phyloP scores from a whole-genome alignment of 2,329 filamentous ascomycete species.

The Alternaria sp. region DNA sequence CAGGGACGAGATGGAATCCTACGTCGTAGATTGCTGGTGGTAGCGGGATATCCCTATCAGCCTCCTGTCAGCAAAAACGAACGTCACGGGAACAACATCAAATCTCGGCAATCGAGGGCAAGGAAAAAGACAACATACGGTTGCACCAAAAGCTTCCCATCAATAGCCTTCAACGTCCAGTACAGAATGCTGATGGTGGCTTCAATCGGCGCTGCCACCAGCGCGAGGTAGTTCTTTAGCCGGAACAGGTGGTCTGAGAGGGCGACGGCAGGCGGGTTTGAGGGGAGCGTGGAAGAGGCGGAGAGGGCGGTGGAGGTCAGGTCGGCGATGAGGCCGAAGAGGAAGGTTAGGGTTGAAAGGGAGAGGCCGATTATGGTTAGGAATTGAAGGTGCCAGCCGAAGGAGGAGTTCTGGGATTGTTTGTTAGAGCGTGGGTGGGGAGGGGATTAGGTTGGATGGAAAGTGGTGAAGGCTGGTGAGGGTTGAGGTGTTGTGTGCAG shows the following conservation, averaged over 20 bases:
- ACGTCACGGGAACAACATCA: background rate
- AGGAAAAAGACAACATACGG: background rate
- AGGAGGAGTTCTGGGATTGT: constrained; percentile 58
- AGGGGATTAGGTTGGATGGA: too few species aligned
- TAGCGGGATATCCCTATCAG: constrained; percentile 31
- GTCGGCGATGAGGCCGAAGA: constrained; percentile 68
- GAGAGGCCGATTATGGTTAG: constrained; percentile 75
- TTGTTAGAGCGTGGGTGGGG: constrained; percentile 7
- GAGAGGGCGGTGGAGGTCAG: constrained; percentile 41
- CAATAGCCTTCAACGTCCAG: constrained; percentile 68
- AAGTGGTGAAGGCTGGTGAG: background rate
- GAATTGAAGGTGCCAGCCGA: constrained; percentile 74
- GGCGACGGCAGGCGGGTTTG: background rate
- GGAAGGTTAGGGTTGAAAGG: constrained; percentile 66
- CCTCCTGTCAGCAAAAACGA: background rate
- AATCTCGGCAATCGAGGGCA: background rate
- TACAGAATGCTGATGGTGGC: constrained; percentile 74
- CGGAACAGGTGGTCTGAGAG: constrained; percentile 63
- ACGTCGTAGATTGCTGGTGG: constrained; percentile 59
- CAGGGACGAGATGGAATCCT: constrained; percentile 60
- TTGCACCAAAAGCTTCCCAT: constrained; percentile 61
- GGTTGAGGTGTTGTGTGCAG: background rate
- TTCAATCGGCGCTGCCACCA: constrained; percentile 72
- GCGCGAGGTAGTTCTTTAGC: constrained; percentile 70
- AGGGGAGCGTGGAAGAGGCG: constrained; percentile 29